Conservation (phyloP, 2,329 filamentous ascomycete species). For the Alternaria sp. region DNA sequence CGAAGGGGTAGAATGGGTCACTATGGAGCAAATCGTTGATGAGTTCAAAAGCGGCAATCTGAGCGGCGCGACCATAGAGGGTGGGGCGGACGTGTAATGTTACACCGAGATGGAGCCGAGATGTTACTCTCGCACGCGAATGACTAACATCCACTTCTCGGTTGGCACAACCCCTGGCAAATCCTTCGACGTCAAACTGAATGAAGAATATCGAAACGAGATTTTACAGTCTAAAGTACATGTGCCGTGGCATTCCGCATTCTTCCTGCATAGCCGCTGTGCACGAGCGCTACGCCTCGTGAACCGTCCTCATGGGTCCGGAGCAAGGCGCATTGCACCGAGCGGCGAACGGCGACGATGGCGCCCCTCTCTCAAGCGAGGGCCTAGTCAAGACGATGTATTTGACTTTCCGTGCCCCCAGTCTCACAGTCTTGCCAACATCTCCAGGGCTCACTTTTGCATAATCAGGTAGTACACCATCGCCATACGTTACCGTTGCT, state of each 20-base stretch:
- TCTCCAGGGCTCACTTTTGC: neutral
- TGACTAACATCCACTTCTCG: neutral
- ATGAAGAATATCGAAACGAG: neutral
- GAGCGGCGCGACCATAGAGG: constrained; percentile 42
- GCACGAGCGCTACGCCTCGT: constrained; percentile 1
- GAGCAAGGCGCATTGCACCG: constrained; percentile 10
- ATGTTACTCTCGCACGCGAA: neutral
- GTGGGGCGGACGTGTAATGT: constrained; percentile 30
- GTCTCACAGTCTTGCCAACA: neutral
- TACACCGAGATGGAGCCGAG: neutral
- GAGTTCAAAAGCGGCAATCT: constrained; percentile 47
- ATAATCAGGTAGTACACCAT: neutral
- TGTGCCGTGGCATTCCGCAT: neutral
- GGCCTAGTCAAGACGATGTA: neutral
- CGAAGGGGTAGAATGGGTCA: constrained; percentile 54
- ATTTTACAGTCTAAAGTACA: neutral
- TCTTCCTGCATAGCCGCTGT: neutral
- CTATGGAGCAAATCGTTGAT: constrained; percentile 46
- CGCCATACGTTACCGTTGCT: neutral
- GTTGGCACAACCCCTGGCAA: neutral
- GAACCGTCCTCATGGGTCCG: neutral
- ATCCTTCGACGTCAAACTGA: neutral
- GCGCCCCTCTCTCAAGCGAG: neutral
- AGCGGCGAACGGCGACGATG: constrained; percentile 5
- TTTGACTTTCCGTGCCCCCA: neutral